Evolutionary conservation across 2,329 filamentous ascomycete genomes (phyloP), one percentile per base, ranked within the genome.

Genomic region (Xylaria sp.): DNA sequence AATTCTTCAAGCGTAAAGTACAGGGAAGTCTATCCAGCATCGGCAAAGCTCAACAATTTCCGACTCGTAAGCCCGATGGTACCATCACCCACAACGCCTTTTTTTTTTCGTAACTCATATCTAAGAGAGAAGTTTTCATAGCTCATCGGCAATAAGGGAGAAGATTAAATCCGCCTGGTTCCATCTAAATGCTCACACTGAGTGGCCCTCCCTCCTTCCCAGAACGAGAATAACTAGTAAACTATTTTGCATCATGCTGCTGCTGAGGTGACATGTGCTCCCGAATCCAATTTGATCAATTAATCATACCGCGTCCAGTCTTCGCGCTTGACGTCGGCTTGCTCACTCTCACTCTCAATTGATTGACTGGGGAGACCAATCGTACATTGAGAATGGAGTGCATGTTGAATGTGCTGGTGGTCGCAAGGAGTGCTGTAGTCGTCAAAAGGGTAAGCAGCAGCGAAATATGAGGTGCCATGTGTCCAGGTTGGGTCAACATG

Each of bases 271-370:
- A 32, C 42, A 27, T 60, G 32, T 25, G 10, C 21, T n/a, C n/a
- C 18, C 12, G 3, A 29, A 2, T 27, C 18, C 32, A 57, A 21
- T 3, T 10, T 37, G 2, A 6, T 8, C 32, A 18, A 51, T 65
- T 23, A 3, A 89, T 90, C 4, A 85, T 86, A 75, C 35, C 71
- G 47, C 32, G 78, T 78, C 78, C 79, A 80, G 2, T 78, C 72
- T 66, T 82, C 80, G 25, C 76, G 76, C 72, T 82, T 82, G 54
- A 82, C 75, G 47, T 76, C 67, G n/a, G 74, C 66, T 16, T 74
- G 74, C n/a, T 76, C 72, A 16, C 60, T 73, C 25, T 78, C 75
- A 13, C 69, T 60, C 25, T 78, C 75, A 67, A 76, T 72, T 16
- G 75, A 69, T 51, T 75, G 73, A 21, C 57, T 72, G 2, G 75